A percentile compares a stretch with the other conserved stretches of the same genome.
Evolutionary conservation across 1,284 basidiomycete genomes (phyloP).

Genomic region (Amylostereum areolatum): DNA sequence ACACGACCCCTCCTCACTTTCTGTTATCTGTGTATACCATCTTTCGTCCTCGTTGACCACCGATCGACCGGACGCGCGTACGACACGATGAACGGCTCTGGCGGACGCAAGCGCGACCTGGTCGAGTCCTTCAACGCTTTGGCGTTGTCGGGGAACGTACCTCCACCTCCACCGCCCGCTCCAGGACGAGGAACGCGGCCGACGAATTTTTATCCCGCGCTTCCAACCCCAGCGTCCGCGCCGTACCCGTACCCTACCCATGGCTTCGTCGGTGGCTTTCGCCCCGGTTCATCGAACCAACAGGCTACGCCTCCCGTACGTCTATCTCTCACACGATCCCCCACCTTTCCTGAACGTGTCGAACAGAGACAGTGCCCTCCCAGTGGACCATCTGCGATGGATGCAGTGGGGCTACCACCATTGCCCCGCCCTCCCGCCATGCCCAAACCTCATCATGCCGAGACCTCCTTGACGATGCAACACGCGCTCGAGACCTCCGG

Average conservation of each 20-base stretch:
- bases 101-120: constrained; percentile 20
- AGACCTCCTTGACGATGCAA: constrained; percentile 13
- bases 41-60: not conserved
- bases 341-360: not conserved
- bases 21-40: not conserved
- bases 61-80: not conserved
- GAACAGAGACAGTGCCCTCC: constrained; percentile 6
- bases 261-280: constrained; percentile 27
- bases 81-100: not conserved
- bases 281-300: constrained; percentile 8
- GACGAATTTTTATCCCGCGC: no score
- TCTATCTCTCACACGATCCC: not conserved
- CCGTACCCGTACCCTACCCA: not conserved
- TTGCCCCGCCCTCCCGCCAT: constrained; percentile 35
- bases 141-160: constrained; percentile 18
- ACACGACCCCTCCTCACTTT: no score
- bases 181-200: not conserved
- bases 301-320: not conserved
- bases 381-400: constrained; percentile 7
- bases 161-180: not conserved
- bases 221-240: not conserved
- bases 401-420: constrained; percentile 14
- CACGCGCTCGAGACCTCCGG: constrained; percentile 11
- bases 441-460: constrained; percentile 28
- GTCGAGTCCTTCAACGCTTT: constrained; percentile 33